A percentile compares a stretch with the other conserved stretches of the same genome.
These are phyloP conservation scores for Populus simonii DNA, from an alignment of 345 rosid species.

Conservation along the genomic window DNA sequence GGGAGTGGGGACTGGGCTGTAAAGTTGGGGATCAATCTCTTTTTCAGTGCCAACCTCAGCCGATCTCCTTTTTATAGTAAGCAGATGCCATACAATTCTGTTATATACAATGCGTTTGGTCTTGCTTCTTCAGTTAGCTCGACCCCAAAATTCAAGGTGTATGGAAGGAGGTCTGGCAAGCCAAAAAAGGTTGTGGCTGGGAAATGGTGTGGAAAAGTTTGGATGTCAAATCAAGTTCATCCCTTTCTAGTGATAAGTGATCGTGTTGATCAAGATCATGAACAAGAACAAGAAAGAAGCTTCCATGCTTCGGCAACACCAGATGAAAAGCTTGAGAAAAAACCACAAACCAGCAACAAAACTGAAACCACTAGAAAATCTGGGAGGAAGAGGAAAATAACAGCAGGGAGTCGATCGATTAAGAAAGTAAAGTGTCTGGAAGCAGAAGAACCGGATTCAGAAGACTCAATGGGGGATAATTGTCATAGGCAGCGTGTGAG, in stretches of 20 bases:
- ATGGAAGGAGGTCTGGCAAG: conserved; percentile 49
- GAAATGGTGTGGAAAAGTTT: conserved; percentile 96
- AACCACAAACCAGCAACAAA: conserved; percentile 31
- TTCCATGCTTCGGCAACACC: conserved; percentile 27
- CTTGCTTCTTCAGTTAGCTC: conserved; percentile 60
- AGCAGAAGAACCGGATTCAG: conserved; percentile 49
- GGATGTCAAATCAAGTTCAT: conserved; percentile 99
- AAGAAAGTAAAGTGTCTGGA: conserved; percentile 46
- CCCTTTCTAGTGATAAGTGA: conserved; percentile 55
- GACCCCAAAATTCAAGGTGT: conserved; percentile 34
- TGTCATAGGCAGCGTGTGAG: conserved; percentile 39
- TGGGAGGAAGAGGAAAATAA: conserved; percentile 61
- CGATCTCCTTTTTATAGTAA: conserved; percentile 82
- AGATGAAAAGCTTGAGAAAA: conserved; percentile 50
- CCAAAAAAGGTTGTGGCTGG: conserved; percentile 85
- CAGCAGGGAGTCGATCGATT: conserved; percentile 33
- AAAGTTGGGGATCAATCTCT: conserved; percentile 82
- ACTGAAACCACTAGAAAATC: conserved; percentile 46
- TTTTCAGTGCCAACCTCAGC: conserved; percentile 79
- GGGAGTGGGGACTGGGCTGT: conserved; percentile 93
- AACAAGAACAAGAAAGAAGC: conserved; percentile 38
- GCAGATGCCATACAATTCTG: conserved; percentile 92
- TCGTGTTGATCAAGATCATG: conserved; percentile 52
- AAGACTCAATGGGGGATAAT: conserved; percentile 48
- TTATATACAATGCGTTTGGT: conserved; percentile 82